A percentile compares a stretch with the other conserved stretches of the same genome.
Conservation (phyloP, 441 rosid species). For the Croton laevigatus region DNA sequence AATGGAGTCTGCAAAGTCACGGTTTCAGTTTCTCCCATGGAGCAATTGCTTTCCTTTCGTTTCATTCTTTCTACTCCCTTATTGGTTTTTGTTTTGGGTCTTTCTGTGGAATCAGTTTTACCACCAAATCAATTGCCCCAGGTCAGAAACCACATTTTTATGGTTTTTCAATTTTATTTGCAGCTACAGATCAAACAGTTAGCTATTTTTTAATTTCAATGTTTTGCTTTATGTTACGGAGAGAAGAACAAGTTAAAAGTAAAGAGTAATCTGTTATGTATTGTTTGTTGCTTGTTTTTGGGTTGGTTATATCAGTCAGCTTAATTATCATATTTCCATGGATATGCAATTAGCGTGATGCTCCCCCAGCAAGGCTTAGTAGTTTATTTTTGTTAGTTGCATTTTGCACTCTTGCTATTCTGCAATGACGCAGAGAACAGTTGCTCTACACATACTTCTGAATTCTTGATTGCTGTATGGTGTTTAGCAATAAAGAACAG, state of each 20-base stretch:
- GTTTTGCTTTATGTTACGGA: background rate
- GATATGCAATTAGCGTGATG: background rate
- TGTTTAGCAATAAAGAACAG: background rate
- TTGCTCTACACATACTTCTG: background rate
- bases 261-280: too few species aligned
- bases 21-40: slow-evolving; percentile 16
- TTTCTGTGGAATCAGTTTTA: slow-evolving; percentile 11
- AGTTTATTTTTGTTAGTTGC: background rate
- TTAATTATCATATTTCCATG: background rate
- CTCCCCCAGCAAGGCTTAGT: background rate
- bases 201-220: background rate
- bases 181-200: background rate
- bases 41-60: slow-evolving; percentile 9
- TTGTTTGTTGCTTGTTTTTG: background rate
- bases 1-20: slow-evolving; percentile 20
- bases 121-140: slow-evolving; percentile 17
- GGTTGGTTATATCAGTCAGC: background rate
- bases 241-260: background rate
- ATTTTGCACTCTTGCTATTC: background rate
- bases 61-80: background rate
- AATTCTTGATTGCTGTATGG: background rate
- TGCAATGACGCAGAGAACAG: background rate
- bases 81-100: slow-evolving; percentile 14
- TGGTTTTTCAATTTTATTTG: background rate
- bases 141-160: slow-evolving; percentile 12